phyloP scores from a whole-genome alignment of 768 basidiomycete genomes.

The Agrocybe chaxingu region DNA sequence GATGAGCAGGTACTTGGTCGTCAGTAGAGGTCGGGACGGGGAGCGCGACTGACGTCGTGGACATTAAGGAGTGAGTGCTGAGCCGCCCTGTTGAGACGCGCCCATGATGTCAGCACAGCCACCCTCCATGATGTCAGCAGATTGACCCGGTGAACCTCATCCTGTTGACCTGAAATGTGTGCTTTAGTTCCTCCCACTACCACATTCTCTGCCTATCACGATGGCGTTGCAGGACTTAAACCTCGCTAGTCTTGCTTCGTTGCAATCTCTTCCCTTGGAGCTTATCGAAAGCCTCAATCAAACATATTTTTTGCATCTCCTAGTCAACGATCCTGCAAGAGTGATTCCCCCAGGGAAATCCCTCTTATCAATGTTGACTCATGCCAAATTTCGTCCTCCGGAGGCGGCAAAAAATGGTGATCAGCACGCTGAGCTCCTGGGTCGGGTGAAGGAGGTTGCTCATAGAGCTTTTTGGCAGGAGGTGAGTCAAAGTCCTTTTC shows the following conservation, averaged over 20 bases:
- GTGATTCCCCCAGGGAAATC: constrained; percentile 75
- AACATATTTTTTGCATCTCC: constrained; percentile 63
- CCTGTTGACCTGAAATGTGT: no score
- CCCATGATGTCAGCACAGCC: no score
- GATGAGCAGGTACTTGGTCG: constrained; percentile 19
- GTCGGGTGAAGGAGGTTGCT: constrained; percentile 48
- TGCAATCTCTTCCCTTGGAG: constrained; percentile 43
- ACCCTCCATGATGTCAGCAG: no score
- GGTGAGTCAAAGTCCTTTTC: constrained; percentile 34
- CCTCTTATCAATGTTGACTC: constrained; percentile 57
- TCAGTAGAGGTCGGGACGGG: constrained; percentile 11
- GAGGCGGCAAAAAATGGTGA: constrained; percentile 9
- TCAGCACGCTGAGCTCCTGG: constrained; percentile 21
- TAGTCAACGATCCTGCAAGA: constrained; percentile 56
- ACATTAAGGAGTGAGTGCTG: constrained; percentile 7
- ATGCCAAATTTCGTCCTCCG: constrained; percentile 20
- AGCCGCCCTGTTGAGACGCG: no score
- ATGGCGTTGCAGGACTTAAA: no score
- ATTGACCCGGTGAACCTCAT: no score
- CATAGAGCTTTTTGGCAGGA: constrained; percentile 76
- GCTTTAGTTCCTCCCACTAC: no score
- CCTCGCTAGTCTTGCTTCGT: constrained; percentile 10
- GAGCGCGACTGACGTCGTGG: constrained; percentile 11
- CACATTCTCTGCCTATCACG: no score
- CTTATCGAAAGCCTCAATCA: constrained; percentile 56